Evolutionary conservation across 148 eudicot genomes (phyloP).

Genomic region (Vaccinium corymbosum): DNA sequence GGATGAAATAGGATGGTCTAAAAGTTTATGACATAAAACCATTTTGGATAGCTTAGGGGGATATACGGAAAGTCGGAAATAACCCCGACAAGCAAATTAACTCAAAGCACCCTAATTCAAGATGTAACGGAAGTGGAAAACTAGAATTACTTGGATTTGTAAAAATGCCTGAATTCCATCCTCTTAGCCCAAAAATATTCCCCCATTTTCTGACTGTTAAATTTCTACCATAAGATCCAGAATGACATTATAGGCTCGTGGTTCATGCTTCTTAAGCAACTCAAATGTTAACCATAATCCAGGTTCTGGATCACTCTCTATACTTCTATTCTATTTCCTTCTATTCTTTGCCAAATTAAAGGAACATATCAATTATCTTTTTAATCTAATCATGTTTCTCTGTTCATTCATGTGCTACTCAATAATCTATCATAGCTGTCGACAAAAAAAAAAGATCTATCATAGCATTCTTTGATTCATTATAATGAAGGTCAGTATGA

Average conservation of each 20-base stretch:
- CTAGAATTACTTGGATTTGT: not conserved
- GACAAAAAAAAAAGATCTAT: not conserved
- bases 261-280: conserved; percentile 1
- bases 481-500: not conserved
- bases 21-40: not conserved
- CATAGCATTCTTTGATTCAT: not conserved
- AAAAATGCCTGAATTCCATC: not conserved
- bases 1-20: not conserved
- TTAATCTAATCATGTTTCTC: not conserved
- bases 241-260: not conserved
- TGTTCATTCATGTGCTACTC: not conserved
- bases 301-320: not conserved
- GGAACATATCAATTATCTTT: not conserved
- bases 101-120: not conserved
- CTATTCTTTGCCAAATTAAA: not conserved
- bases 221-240: not conserved
- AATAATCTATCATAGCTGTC: not conserved
- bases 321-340: not conserved
- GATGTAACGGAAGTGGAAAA: not conserved
- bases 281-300: not conserved
- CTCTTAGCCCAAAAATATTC: not conserved
- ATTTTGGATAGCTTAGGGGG: no score
- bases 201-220: not conserved
- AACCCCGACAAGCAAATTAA: not conserved
- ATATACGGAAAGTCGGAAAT: not conserved